Evolutionary conservation across 192 early-diverging fungal genomes (phyloP).

Genomic region (Coemansia sp.): DNA sequence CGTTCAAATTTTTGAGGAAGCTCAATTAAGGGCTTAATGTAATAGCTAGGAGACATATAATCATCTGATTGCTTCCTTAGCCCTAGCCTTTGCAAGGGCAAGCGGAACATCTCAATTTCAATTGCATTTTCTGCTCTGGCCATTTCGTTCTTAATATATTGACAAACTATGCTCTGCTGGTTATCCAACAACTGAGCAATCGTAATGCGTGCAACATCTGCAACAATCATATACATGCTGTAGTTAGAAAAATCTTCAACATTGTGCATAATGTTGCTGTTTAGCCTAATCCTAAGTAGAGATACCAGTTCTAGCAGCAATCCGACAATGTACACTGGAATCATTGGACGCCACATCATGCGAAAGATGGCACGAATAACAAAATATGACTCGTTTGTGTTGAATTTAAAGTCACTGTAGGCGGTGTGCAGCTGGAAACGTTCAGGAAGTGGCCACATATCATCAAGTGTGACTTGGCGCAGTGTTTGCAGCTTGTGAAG

Average conservation of each 20-base stretch:
- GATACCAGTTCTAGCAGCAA: slow-evolving; percentile 1
- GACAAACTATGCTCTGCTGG: background rate
- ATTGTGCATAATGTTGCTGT: slow-evolving; percentile 20
- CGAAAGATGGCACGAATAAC: slow-evolving; percentile 31
- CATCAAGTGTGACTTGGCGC: background rate
- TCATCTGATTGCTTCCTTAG: background rate
- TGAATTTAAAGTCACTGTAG: slow-evolving; percentile 22
- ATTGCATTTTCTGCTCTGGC: background rate
- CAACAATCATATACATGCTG: no score
- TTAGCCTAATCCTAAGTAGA: slow-evolving; percentile 1
- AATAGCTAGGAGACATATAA: background rate
- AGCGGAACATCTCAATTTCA: slow-evolving; percentile 19
- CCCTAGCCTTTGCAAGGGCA: slow-evolving; percentile 16
- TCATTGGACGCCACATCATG: slow-evolving; percentile 32
- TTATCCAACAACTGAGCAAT: slow-evolving; percentile 1
- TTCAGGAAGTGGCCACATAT: background rate
- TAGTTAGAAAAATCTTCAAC: slow-evolving; percentile 17
- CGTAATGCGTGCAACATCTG: no score
- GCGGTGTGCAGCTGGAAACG: background rate
- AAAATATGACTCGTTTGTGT: slow-evolving; percentile 33
- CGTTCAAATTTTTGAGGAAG: background rate
- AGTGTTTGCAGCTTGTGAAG: background rate
- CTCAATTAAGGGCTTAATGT: background rate
- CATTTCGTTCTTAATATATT: background rate
- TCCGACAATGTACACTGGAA: slow-evolving; percentile 26